A percentile compares a stretch with the other conserved stretches of the same genome.
Conservation (phyloP, 1,284 basidiomycete species). For the Athelia sp. region DNA sequence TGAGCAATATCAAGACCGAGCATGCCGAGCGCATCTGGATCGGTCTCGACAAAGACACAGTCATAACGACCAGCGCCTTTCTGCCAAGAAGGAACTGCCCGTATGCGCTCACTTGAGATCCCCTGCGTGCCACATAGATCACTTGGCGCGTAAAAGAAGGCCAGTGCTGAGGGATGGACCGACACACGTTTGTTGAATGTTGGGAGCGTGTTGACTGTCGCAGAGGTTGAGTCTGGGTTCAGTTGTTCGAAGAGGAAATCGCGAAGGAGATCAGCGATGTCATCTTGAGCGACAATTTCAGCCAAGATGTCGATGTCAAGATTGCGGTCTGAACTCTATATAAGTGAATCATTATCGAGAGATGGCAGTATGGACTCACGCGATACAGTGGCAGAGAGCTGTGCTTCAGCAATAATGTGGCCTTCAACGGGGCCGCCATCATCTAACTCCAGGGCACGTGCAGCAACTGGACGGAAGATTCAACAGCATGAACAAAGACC, state of each 20-base stretch:
- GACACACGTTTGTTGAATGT: constrained; percentile 5
- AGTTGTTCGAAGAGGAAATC: constrained; percentile 20
- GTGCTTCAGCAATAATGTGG: neutral
- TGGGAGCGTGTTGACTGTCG: constrained; percentile 4
- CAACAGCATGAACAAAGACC: no score
- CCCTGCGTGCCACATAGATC: constrained; percentile 19
- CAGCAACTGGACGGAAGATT: no score
- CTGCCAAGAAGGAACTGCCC: constrained; percentile 14
- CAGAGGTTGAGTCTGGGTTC: constrained; percentile 13
- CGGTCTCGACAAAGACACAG: constrained; percentile 4
- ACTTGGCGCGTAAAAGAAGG: constrained; percentile 24
- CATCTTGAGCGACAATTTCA: constrained; percentile 12
- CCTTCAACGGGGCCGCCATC: neutral
- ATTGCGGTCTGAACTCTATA: no score
- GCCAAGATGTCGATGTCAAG: no score
- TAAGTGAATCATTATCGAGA: neutral
- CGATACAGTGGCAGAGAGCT: neutral
- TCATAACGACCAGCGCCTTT: constrained; percentile 7
- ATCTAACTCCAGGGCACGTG: no score
- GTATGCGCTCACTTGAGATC: constrained; percentile 21
- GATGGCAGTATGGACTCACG: neutral
- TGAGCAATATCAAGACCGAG: neutral
- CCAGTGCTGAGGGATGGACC: constrained; percentile 22
- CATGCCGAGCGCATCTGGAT: neutral
- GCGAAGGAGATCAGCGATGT: constrained; percentile 13